Percentiles rank a stretch among this genome's conserved stretches.
These are phyloP conservation scores for Phytophthora cryptogea DNA, from an alignment of 352 stramenopile genomes.

Conservation along the genomic window DNA sequence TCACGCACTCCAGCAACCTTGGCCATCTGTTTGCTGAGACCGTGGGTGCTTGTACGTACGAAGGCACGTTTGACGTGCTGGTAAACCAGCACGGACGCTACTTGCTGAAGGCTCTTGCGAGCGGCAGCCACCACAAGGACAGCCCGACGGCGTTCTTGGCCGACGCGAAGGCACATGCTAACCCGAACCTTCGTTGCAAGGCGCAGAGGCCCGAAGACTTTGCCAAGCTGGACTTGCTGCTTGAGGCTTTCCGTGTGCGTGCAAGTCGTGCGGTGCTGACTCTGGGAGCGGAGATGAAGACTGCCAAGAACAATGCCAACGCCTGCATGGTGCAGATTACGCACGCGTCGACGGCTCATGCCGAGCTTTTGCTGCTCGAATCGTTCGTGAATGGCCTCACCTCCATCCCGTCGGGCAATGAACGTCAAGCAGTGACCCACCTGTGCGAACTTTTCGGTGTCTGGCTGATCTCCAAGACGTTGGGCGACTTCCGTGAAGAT, in stretches of 20 bases:
- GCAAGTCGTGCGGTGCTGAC: conserved; percentile 34
- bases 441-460: conserved; percentile 52
- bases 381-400: conserved; percentile 36
- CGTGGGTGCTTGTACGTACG: conserved; percentile 49
- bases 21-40: conserved; percentile 42
- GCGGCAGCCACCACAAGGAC: conserved; percentile 12
- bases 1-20: conserved; percentile 31
- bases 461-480: conserved; percentile 49
- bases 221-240: conserved; percentile 39
- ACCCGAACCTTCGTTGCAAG: conserved; percentile 40
- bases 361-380: conserved; percentile 54
- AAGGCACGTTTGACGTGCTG: conserved; percentile 65
- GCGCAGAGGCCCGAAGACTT: conserved; percentile 39
- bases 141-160: conserved; percentile 37
- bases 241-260: conserved; percentile 48
- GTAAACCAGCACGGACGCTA: conserved; percentile 57
- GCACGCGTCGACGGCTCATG: conserved; percentile 47
- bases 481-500: conserved; percentile 60
- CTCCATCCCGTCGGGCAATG: conserved; percentile 28
- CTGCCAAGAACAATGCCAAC: conserved; percentile 52
- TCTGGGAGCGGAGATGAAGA: conserved; percentile 40
- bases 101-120: conserved; percentile 38
- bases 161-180: conserved; percentile 34
- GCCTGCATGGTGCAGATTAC: conserved; percentile 63
- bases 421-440: conserved; percentile 29